Percentiles rank a stretch among this genome's conserved stretches.
Evolutionary conservation across 345 rosid genomes (phyloP).

Genomic region (Viola odorata): DNA sequence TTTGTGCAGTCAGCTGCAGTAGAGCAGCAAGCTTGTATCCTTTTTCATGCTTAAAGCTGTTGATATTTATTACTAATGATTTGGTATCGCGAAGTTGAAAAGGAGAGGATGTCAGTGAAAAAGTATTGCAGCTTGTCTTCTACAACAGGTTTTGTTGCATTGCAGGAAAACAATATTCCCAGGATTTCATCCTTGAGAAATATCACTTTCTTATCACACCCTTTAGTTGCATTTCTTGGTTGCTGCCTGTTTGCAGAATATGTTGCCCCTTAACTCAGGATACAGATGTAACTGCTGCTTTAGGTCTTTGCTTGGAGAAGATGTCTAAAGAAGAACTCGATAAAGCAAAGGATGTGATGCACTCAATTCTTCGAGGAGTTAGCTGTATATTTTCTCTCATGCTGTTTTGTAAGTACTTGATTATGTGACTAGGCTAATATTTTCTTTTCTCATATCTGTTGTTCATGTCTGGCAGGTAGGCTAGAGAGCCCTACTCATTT

Average conservation of each 20-base stretch:
- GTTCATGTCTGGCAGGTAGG: constrained; percentile 59
- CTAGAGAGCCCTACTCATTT: constrained; percentile 75
- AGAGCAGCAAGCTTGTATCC: constrained; percentile 99
- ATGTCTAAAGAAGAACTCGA: constrained; percentile 82
- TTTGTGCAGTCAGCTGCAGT: constrained; percentile 63
- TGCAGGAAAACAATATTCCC: constrained; percentile 1
- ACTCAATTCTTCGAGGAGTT: constrained; percentile 88
- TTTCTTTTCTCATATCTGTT: constrained; percentile 18
- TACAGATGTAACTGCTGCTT: constrained; percentile 77
- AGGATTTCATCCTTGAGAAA: constrained; percentile 1
- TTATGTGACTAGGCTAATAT: constrained; percentile 13
- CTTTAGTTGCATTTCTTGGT: constrained; percentile 2
- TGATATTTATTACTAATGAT: constrained; percentile 10
- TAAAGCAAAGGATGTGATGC: constrained; percentile 67
- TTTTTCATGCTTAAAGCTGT: constrained; percentile 19
- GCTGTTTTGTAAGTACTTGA: constrained; percentile 15
- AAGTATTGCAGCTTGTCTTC: background rate
- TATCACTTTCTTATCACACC: no score
- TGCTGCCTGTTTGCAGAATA: constrained; percentile 14
- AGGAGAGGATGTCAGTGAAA: background rate
- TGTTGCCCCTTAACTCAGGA: constrained; percentile 35
- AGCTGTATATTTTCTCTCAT: constrained; percentile 50
- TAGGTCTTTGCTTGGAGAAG: constrained; percentile 86
- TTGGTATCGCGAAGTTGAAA: constrained; percentile 5
- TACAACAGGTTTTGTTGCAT: background rate